Evolutionary conservation across 2,329 filamentous ascomycete genomes (phyloP), one percentile per base, ranked within the genome.

Genomic region (Trichoderma koningii): DNA sequence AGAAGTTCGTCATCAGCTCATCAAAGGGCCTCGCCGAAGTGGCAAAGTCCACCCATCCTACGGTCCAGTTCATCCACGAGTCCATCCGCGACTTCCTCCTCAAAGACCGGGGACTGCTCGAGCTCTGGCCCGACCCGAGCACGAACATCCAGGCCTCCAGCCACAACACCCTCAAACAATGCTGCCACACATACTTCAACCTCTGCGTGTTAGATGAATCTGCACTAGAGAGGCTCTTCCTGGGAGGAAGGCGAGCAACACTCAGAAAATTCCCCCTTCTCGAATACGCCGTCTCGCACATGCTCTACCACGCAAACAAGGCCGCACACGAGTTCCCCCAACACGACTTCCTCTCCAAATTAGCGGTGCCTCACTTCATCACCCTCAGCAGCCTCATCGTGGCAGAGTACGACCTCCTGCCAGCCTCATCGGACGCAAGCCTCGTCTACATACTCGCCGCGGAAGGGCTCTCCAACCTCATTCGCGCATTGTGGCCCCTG

Each of bases 1-100:
- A 70, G 0, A 71, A 60, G 7, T 80, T 74, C 38, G 71, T 83
- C 0, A 59, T 77, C 0, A 73, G 68, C 51, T 77, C 72, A 0
- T 83, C 82, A 0, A 83, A 82, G 66, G 81, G 82, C 0, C 75
- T 83, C 17, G 77, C 76, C 0, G 79, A 82, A 65, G 63, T 75
- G 1, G 78, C 75, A 0, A 74, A 70, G 34, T 67, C 69, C 0
- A 66, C 71, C 10, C 21, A 21, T 0, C 66, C 55, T 2, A 76
- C 68, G 0, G 63, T 78, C 0, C 34, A 19, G 0, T 83, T 55
- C 67, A 83, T 84, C 9, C 82, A 85, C 50, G 80, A 83, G 66
- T 82, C 82, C 0, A 80, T 84, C 0, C 70, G 76, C 3, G 81
- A 83, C 7, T 84, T 81, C 30, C 70, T 84, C 0, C 51, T 81